Evolutionary conservation across 768 basidiomycete genomes (phyloP).

Genomic region (Termitomyces sp.): DNA sequence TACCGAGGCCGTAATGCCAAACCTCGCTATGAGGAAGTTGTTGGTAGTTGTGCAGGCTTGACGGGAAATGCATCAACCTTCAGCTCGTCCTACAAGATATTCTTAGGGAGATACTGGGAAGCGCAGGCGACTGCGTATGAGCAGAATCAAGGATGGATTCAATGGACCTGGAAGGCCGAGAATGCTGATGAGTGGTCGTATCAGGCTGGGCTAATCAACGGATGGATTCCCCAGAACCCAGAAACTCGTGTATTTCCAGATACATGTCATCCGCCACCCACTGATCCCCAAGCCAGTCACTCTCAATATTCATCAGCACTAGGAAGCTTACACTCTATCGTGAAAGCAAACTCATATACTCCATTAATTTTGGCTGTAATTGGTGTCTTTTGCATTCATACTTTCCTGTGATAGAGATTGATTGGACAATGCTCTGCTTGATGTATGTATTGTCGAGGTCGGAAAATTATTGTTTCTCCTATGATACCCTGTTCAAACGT

Average conservation of each 20-base stretch:
- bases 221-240: conserved; percentile 58
- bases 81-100: conserved; percentile 71
- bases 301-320: neutral
- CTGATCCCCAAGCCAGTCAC: too few relatives aligned
- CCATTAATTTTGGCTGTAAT: neutral
- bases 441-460: too few relatives aligned
- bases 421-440: neutral
- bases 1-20: conserved; percentile 75
- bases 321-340: neutral
- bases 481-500: neutral
- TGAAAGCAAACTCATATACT: neutral
- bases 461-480: neutral
- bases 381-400: neutral
- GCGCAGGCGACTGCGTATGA: conserved; percentile 76
- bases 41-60: conserved; percentile 69
- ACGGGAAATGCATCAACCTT: conserved; percentile 75
- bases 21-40: conserved; percentile 58
- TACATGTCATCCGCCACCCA: neutral
- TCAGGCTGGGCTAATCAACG: conserved; percentile 68
- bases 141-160: conserved; percentile 60
- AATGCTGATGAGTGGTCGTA: conserved; percentile 87
- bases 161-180: conserved; percentile 86
- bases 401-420: neutral
- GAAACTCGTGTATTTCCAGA: neutral
- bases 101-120: conserved; percentile 78